These are phyloP conservation scores for Aspergillus sp. DNA, from an alignment of 2,329 filamentous ascomycete species.

Conservation along the genomic window DNA sequence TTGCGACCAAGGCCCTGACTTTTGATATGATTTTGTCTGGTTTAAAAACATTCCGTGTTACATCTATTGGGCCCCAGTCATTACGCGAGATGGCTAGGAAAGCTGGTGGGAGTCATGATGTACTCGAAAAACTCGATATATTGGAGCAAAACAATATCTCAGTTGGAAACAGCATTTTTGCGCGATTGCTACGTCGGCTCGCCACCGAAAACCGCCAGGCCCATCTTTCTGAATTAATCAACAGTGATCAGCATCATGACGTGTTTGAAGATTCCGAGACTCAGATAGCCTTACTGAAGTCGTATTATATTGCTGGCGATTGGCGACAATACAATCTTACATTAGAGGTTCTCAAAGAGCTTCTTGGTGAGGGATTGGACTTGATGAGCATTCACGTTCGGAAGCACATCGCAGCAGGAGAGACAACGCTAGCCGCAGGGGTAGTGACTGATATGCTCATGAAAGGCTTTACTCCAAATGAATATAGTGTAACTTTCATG, in stretches of 20 bases:
- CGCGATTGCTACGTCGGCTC: conserved; percentile 64
- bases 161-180: conserved; percentile 64
- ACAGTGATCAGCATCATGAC: conserved; percentile 66
- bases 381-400: conserved; percentile 42
- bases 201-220: conserved; percentile 57
- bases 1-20: conserved; percentile 73
- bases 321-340: conserved; percentile 56
- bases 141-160: conserved; percentile 64
- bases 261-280: conserved; percentile 56
- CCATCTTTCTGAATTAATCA: conserved; percentile 53
- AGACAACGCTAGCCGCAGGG: conserved; percentile 30
- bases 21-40: conserved; percentile 71
- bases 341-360: conserved; percentile 52
- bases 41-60: conserved; percentile 68
- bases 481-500: conserved; percentile 47
- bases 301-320: conserved; percentile 53
- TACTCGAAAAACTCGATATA: conserved; percentile 61
- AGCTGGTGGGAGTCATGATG: conserved; percentile 55
- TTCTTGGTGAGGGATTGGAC: conserved; percentile 30
- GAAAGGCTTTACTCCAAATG: conserved; percentile 42
- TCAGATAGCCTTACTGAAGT: conserved; percentile 56
- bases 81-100: conserved; percentile 74
- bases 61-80: conserved; percentile 71
- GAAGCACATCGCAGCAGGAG: conserved; percentile 35
- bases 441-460: conserved; percentile 53